Evolutionary conservation across 805 yeast species (phyloP).

Genomic region (Torulaspora indica): DNA sequence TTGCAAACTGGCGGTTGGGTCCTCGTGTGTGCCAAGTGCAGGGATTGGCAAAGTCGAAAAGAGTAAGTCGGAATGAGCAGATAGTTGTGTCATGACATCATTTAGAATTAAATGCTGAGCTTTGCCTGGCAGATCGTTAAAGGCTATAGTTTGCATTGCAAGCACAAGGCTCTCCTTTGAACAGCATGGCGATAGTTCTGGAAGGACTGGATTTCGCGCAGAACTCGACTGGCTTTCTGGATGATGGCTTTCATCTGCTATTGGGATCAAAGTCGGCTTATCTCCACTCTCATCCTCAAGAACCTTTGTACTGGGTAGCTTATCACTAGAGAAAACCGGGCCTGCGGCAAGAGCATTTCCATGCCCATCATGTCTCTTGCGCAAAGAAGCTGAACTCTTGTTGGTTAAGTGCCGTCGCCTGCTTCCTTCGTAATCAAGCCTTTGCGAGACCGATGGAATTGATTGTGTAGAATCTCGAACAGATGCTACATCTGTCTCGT

Average conservation of each 20-base stretch:
- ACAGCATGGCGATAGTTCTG: conserved; percentile 33
- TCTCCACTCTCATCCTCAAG: conserved; percentile 65
- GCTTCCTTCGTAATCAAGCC: conserved; percentile 12
- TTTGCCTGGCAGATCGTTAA: conserved; percentile 84
- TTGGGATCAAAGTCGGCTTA: conserved; percentile 60
- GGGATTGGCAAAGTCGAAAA: conserved; percentile 93
- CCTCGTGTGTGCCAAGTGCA: conserved; percentile 69
- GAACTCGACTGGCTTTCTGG: conserved; percentile 7
- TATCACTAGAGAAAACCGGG: conserved; percentile 67
- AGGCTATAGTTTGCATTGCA: conserved; percentile 45
- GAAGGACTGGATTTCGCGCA: conserved; percentile 17
- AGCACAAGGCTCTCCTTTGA: conserved; percentile 34
- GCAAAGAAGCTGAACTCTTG: conserved; percentile 3
- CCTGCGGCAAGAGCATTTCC: conserved; percentile 27
- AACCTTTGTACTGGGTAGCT: conserved; percentile 63
- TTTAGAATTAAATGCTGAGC: conserved; percentile 88
- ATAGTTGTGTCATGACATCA: conserved; percentile 68
- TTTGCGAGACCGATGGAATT: conserved; percentile 13
- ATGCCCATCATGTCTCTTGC: conserved; percentile 8
- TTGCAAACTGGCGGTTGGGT: conserved; percentile 61
- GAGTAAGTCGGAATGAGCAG: conserved; percentile 62
- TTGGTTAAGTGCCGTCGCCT: conserved; percentile 12
- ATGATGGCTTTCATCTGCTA: conserved; percentile 32
- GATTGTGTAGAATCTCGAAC: conserved; percentile 14
- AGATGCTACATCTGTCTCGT: conserved; percentile 29